Percentiles rank a stretch among this genome's conserved stretches.
Conservation (phyloP, 306 rosid genomes). For the Luffa aegyptiaca region DNA sequence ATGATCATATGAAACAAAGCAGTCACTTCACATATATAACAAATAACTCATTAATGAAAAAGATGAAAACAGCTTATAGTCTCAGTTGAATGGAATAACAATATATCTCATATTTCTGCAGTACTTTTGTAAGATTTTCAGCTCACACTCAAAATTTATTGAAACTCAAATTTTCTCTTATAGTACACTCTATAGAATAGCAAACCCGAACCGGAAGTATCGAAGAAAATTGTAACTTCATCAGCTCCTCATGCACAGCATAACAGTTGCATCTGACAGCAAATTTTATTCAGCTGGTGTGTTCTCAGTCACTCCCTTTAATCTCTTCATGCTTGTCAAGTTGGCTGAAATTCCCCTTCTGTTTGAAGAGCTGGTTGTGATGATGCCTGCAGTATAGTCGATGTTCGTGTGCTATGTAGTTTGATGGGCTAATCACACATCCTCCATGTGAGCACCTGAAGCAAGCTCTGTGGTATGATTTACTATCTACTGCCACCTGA, state of each 20-base stretch:
- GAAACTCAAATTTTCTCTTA: neutral
- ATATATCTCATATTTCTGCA: neutral
- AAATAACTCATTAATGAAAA: neutral
- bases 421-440: slow-evolving; percentile 85
- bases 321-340: slow-evolving; percentile 41
- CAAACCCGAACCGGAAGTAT: neutral
- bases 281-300: slow-evolving; percentile 14
- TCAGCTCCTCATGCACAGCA: neutral
- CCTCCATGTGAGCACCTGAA: slow-evolving; percentile 89
- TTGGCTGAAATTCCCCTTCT: slow-evolving; percentile 88
- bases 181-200: neutral
- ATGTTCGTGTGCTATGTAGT: slow-evolving; percentile 81
- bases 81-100: neutral
- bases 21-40: neutral
- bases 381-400: slow-evolving; percentile 85
- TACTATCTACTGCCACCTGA: slow-evolving; percentile 84
- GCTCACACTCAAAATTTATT: neutral
- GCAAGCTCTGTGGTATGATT: slow-evolving; percentile 68
- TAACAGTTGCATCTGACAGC: neutral
- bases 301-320: slow-evolving; percentile 31
- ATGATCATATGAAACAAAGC: neutral
- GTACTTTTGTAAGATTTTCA: neutral
- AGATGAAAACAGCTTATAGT: neutral
- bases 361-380: slow-evolving; percentile 82
- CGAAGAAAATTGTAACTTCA: neutral